Conservation (phyloP, 2,329 filamentous ascomycete species). For the Pezicula radicicola region DNA sequence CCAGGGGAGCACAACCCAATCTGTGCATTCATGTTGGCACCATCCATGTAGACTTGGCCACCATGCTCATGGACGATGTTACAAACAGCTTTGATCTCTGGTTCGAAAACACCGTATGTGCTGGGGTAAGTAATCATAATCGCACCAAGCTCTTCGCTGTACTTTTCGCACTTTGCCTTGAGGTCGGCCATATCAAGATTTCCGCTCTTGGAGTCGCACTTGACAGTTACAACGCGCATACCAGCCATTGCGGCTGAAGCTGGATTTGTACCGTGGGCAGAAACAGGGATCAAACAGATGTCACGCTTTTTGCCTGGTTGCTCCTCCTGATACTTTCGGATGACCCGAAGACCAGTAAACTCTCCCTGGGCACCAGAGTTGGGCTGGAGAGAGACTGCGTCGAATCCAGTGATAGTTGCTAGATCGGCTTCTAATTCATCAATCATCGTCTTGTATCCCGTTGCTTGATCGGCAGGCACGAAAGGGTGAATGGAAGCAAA, state of each 20-base stretch:
- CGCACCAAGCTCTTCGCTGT: slow-evolving; percentile 79
- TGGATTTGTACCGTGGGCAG: slow-evolving; percentile 93
- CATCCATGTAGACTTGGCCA: slow-evolving; percentile 97
- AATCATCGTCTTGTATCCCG: slow-evolving; percentile 70
- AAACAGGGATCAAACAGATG: slow-evolving; percentile 91
- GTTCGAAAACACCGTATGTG: slow-evolving; percentile 94
- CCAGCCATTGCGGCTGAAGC: slow-evolving; percentile 94
- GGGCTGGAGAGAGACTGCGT: slow-evolving; percentile 84
- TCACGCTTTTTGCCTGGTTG: slow-evolving; percentile 71
- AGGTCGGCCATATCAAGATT: slow-evolving; percentile 88
- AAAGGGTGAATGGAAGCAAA: slow-evolving; percentile 83
- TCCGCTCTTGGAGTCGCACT: slow-evolving; percentile 82
- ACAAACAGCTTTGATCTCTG: slow-evolving; percentile 80
- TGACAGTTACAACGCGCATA: slow-evolving; percentile 89
- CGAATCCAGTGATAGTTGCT: slow-evolving; percentile 82
- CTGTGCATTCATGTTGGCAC: slow-evolving; percentile 97
- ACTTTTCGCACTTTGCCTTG: slow-evolving; percentile 82
- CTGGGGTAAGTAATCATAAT: slow-evolving; percentile 98
- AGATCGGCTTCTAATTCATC: slow-evolving; percentile 72
- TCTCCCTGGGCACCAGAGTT: slow-evolving; percentile 97
- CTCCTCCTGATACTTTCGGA: slow-evolving; percentile 78
- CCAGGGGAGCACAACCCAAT: slow-evolving; percentile 93
- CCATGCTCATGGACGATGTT: slow-evolving; percentile 82
- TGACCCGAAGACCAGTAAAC: slow-evolving; percentile 84
- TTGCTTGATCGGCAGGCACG: slow-evolving; percentile 57